Conservation (phyloP, 805 yeast species). For the Lipomyces kockii region DNA sequence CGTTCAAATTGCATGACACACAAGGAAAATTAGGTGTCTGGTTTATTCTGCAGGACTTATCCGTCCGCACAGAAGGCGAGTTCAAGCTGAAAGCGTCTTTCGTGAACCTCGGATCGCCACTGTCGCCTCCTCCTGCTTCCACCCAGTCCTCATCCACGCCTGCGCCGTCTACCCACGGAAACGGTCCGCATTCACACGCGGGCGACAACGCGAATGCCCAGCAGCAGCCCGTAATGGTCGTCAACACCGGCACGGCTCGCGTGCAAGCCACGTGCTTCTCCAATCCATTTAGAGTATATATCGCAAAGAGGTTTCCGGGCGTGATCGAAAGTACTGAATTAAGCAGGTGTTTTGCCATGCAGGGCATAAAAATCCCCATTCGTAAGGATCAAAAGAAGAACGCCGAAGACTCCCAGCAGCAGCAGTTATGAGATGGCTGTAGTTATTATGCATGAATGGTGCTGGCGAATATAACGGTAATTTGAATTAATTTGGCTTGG, state of each 20-base stretch:
- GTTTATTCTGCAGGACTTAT: conserved; percentile 52
- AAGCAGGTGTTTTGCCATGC: conserved; percentile 50
- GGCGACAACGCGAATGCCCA: conserved; percentile 1
- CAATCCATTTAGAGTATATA: conserved; percentile 48
- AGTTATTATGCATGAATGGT: not conserved
- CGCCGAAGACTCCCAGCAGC: not conserved
- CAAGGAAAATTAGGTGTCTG: conserved; percentile 48
- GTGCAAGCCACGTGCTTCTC: conserved; percentile 45
- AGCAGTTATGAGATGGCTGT: not conserved
- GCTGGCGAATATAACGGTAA: not conserved
- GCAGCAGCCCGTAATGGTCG: conserved; percentile 29
- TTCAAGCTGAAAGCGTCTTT: conserved; percentile 49
- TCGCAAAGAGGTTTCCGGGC: conserved; percentile 54
- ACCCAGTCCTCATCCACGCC: conserved; percentile 8
- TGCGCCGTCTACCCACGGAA: not conserved
- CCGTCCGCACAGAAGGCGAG: conserved; percentile 52
- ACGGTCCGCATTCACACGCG: not conserved
- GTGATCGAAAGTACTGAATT: conserved; percentile 51
- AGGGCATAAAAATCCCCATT: conserved; percentile 52
- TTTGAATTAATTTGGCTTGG: not conserved
- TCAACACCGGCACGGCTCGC: conserved; percentile 37
- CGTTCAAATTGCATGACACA: conserved; percentile 48
- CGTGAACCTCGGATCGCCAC: conserved; percentile 43
- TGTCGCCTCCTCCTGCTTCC: conserved; percentile 6
- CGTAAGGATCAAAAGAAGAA: conserved; percentile 40